Percentiles rank a stretch among this genome's conserved stretches.
Conservation (phyloP, 208 protist genomes). For the Trypanosoma caninum region DNA sequence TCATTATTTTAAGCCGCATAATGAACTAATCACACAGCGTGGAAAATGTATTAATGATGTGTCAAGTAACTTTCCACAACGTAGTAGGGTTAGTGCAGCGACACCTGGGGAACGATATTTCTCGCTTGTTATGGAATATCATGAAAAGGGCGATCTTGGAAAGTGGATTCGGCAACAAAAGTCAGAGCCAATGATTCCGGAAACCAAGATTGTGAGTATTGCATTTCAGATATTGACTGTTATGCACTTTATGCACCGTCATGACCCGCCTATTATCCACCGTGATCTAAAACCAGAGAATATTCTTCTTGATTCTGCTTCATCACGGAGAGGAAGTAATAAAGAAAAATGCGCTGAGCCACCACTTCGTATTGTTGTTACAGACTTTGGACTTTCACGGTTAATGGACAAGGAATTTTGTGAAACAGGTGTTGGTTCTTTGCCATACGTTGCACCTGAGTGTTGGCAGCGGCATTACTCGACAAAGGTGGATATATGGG, state of each 20-base stretch:
- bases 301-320: constrained; percentile 65
- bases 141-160: constrained; percentile 52
- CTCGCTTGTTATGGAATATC: constrained; percentile 59
- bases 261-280: constrained; percentile 64
- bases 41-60: constrained; percentile 3
- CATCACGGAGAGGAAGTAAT: constrained; percentile 15
- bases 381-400: constrained; percentile 72
- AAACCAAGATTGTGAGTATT: constrained; percentile 47
- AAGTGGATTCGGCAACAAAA: constrained; percentile 42
- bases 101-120: constrained; percentile 47
- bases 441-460: constrained; percentile 78
- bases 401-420: constrained; percentile 68
- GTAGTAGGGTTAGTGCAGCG: not conserved
- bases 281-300: constrained; percentile 90
- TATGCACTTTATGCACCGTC: constrained; percentile 66
- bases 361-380: constrained; percentile 48
- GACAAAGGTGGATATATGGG: constrained; percentile 98
- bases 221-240: constrained; percentile 57
- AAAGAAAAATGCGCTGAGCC: constrained; percentile 23
- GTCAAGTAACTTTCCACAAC: not conserved
- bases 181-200: constrained; percentile 36
- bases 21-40: constrained; percentile 10
- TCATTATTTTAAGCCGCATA: not conserved
- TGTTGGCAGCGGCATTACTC: constrained; percentile 92
- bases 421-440: constrained; percentile 69